These are phyloP conservation scores for Microthyrium microscopicum DNA, from an alignment of 2,329 filamentous ascomycete species.

Conservation along the genomic window DNA sequence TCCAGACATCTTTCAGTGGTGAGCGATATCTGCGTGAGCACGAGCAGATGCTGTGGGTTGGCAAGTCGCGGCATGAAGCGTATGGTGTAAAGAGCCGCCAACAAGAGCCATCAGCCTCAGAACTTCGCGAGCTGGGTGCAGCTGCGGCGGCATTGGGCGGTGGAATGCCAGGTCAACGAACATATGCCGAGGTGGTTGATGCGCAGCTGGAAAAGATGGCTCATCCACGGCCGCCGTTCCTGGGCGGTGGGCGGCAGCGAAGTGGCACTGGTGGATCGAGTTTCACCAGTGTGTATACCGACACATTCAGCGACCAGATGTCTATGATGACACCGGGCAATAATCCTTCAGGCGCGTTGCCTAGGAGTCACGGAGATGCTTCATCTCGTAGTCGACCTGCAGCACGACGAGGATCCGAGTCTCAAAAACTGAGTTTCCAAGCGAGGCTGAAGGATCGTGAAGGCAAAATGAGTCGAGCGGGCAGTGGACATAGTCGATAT, in stretches of 20 bases:
- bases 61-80: conserved; percentile 13
- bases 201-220: conserved; percentile 21
- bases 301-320: background rate
- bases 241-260: background rate
- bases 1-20: conserved; percentile 42
- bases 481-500: conserved; percentile 3
- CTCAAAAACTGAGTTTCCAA: background rate
- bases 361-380: background rate
- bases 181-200: conserved; percentile 7
- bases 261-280: background rate
- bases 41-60: conserved; percentile 33
- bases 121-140: background rate
- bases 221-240: conserved; percentile 16
- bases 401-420: background rate
- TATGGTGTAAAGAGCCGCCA: background rate
- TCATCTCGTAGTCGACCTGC: background rate
- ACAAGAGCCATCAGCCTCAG: background rate
- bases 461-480: conserved; percentile 1
- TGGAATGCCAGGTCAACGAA: background rate
- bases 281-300: conserved; percentile 3
- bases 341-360: background rate
- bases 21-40: conserved; percentile 44
- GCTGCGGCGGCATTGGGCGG: too few relatives aligned
- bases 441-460: conserved; percentile 1
- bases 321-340: background rate